These are phyloP conservation scores for Hortaea werneckii DNA, from an alignment of 2,329 filamentous ascomycete genomes.

Conservation along the genomic window DNA sequence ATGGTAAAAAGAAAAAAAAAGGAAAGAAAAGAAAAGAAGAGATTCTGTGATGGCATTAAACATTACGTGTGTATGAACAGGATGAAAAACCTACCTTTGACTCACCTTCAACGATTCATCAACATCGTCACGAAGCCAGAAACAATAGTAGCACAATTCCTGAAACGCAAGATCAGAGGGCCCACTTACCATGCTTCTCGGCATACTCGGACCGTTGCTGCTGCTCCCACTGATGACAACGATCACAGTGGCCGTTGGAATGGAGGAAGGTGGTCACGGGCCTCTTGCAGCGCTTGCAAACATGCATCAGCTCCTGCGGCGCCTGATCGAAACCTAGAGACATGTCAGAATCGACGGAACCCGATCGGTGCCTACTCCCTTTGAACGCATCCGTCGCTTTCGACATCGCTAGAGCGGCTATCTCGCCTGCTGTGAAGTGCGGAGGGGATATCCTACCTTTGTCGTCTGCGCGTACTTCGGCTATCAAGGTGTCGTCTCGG, in stretches of 20 bases:
- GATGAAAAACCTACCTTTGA: too few species aligned
- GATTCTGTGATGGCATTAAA: too few species aligned
- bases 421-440: background rate
- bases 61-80: too few species aligned
- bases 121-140: too few species aligned
- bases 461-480: background rate
- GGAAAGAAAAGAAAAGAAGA: too few species aligned
- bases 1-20: too few species aligned
- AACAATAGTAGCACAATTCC: too few species aligned
- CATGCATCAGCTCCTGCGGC: background rate
- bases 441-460: background rate
- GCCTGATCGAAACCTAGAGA: background rate
- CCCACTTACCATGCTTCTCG: background rate
- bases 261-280: background rate
- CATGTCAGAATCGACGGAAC: conserved; percentile 1
- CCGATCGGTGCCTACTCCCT: background rate
- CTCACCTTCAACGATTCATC: too few species aligned
- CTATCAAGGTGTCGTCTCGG: background rate
- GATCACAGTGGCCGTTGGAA: background rate
- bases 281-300: background rate
- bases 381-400: conserved; percentile 1
- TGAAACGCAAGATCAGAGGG: background rate
- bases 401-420: background rate
- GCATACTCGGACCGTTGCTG: background rate
- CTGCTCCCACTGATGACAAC: background rate